Percentiles rank a stretch among this genome's conserved stretches.
These are phyloP conservation scores for Arxiozyma telluris DNA, from an alignment of 1,139 yeast genomes.

Conservation along the genomic window DNA sequence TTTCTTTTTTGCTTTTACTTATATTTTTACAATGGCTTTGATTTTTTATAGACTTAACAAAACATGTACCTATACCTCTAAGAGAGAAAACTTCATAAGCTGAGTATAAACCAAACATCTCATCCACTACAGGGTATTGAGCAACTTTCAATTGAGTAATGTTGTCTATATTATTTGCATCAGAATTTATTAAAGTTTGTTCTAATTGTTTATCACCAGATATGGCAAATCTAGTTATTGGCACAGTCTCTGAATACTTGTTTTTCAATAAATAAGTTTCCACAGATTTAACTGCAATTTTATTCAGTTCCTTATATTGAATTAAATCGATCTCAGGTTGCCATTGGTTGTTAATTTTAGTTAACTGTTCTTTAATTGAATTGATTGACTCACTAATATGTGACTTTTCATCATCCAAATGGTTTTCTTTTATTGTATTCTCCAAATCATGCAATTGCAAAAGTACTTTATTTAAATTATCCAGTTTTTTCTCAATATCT, in stretches of 20 bases:
- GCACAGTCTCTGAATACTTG: constrained; percentile 19
- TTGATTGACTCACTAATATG: constrained; percentile 7
- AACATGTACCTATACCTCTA: constrained; percentile 24
- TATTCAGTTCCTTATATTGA: neutral
- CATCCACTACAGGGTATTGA: constrained; percentile 18
- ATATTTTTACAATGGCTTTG: constrained; percentile 8
- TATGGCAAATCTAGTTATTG: constrained; percentile 18
- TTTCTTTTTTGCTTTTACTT: constrained; percentile 20
- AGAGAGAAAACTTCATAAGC: constrained; percentile 23
- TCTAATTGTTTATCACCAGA: constrained; percentile 9
- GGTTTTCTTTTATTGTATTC: neutral
- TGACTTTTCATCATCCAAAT: neutral
- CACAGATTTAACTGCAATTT: constrained; percentile 13
- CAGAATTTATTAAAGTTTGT: constrained; percentile 7
- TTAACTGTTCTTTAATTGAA: constrained; percentile 13
- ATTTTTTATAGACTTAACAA: constrained; percentile 12
- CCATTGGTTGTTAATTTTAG: constrained; percentile 14
- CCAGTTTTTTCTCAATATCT: constrained; percentile 13
- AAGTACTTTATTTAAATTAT: constrained; percentile 12
- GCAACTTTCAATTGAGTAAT: constrained; percentile 1
- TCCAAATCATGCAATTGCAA: constrained; percentile 4
- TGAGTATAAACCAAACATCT: constrained; percentile 25
- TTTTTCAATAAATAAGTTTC: constrained; percentile 25
- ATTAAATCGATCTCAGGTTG: constrained; percentile 13
- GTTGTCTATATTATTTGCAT: constrained; percentile 6